These are phyloP conservation scores for Fomitopsis serialis DNA, from an alignment of 768 basidiomycete species.

Conservation along the genomic window DNA sequence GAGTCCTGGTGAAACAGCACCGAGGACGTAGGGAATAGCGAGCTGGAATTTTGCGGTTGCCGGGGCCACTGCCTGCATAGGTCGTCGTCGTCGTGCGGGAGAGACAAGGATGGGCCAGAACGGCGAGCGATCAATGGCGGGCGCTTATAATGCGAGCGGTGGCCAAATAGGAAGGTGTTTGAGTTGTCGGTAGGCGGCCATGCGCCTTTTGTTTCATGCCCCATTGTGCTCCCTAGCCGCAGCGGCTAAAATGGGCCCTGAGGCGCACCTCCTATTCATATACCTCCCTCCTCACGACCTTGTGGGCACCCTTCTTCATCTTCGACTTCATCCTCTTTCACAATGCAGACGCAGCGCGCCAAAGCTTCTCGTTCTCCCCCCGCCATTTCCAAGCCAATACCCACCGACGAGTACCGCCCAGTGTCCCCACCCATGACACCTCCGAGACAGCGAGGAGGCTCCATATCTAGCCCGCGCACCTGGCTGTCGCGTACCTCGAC, in stretches of 20 bases:
- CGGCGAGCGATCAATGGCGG: neutral
- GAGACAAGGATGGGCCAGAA: neutral
- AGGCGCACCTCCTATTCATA: neutral
- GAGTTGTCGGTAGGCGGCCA: slow-evolving; percentile 1
- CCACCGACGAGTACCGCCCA: slow-evolving; percentile 9
- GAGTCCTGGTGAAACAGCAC: slow-evolving; percentile 48
- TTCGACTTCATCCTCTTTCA: slow-evolving; percentile 5
- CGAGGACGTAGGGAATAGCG: slow-evolving; percentile 43
- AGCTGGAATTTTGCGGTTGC: slow-evolving; percentile 26
- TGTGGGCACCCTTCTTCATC: neutral
- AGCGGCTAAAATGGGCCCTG: slow-evolving; percentile 5
- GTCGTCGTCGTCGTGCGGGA: neutral
- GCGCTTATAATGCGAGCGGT: neutral
- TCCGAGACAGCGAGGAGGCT: slow-evolving; percentile 28
- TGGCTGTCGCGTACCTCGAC: slow-evolving; percentile 38
- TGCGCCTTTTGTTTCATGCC: slow-evolving; percentile 4
- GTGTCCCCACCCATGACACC: slow-evolving; percentile 26
- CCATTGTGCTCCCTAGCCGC: slow-evolving; percentile 2
- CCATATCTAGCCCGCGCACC: slow-evolving; percentile 35
- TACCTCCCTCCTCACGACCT: neutral
- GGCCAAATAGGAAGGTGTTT: slow-evolving; percentile 1
- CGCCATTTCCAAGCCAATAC: slow-evolving; percentile 15
- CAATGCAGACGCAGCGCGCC: slow-evolving; percentile 7
- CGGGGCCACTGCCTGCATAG: slow-evolving; percentile 9
- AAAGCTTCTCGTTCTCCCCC: slow-evolving; percentile 7